Percentiles rank a stretch among this genome's conserved stretches.
Conservation (phyloP, 805 yeast species). For the Ogataea salicorniae region DNA sequence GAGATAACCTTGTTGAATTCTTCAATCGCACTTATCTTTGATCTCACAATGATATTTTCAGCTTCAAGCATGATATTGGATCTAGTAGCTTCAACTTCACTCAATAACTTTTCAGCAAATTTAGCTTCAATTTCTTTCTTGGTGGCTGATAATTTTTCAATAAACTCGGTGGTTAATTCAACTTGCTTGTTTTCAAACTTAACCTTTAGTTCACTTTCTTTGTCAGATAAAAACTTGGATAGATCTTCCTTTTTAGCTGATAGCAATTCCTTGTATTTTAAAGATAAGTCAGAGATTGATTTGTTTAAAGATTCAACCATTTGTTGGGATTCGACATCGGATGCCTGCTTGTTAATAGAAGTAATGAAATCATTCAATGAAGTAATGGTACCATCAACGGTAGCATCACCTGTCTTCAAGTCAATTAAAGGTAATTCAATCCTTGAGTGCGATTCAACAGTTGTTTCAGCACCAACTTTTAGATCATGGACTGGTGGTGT, state of each 20-base stretch:
- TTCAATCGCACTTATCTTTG: constrained; percentile 63
- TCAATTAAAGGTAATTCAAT: constrained; percentile 28
- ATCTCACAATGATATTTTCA: constrained; percentile 63
- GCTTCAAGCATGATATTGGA: constrained; percentile 64
- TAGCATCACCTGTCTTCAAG: constrained; percentile 26
- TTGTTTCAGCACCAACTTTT: constrained; percentile 7
- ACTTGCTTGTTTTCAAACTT: constrained; percentile 35
- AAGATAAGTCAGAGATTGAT: constrained; percentile 16
- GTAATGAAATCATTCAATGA: constrained; percentile 33
- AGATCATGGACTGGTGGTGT: constrained; percentile 6
- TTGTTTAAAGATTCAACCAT: constrained; percentile 19
- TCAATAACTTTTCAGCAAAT: constrained; percentile 49
- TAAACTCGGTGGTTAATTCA: constrained; percentile 52
- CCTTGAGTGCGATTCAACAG: constrained; percentile 6
- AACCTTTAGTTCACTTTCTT: constrained; percentile 28
- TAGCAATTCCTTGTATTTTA: constrained; percentile 17
- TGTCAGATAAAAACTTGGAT: constrained; percentile 20
- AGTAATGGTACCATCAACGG: constrained; percentile 31
- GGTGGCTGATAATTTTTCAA: constrained; percentile 57
- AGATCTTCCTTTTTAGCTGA: constrained; percentile 19
- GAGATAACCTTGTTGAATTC: constrained; percentile 56
- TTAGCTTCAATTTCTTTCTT: constrained; percentile 55
- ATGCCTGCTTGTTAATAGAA: constrained; percentile 21
- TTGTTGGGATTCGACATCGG: constrained; percentile 19
- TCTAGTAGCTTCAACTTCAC: constrained; percentile 66